phyloP scores from a whole-genome alignment of 257 asterid species.

The Voacanga thouarsii region DNA sequence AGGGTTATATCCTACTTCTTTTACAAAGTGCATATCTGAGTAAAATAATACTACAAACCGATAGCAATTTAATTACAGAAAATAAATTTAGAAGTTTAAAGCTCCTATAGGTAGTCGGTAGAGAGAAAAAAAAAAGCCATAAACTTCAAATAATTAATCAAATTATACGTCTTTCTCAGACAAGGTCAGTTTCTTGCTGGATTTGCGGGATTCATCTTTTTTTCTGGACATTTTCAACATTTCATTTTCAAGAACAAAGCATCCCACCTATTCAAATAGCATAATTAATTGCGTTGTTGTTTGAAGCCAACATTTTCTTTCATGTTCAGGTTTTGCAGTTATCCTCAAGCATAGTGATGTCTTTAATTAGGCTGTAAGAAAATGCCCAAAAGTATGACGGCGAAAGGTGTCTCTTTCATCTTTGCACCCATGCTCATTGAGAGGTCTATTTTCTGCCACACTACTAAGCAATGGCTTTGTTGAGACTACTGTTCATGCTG shows the following conservation, averaged over 20 bases:
- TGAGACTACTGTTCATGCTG: not conserved
- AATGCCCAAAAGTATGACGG: not conserved
- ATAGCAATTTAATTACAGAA: too few relatives aligned
- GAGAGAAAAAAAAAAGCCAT: too few relatives aligned
- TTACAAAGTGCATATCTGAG: too few relatives aligned
- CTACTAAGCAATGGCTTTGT: constrained; percentile 4
- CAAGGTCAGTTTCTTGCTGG: constrained; percentile 15
- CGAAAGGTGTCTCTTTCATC: constrained; percentile 20
- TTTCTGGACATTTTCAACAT: not conserved
- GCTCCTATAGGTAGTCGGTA: too few relatives aligned
- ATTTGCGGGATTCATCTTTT: constrained; percentile 24
- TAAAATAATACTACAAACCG: too few relatives aligned
- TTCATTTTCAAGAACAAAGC: constrained; percentile 1
- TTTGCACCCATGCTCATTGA: constrained; percentile 22
- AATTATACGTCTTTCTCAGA: not conserved
- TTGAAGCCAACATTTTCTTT: not conserved
- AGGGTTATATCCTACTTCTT: too few relatives aligned
- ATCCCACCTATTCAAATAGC: not conserved
- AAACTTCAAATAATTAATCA: too few relatives aligned
- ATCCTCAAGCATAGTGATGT: not conserved
- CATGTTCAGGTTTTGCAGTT: not conserved
- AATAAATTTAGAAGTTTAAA: too few relatives aligned
- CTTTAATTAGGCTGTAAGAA: not conserved
- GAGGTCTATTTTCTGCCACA: constrained; percentile 29
- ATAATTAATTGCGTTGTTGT: not conserved